phyloP scores from a whole-genome alignment of 1,139 yeast genomes.

The Pneumocystis sp. region DNA sequence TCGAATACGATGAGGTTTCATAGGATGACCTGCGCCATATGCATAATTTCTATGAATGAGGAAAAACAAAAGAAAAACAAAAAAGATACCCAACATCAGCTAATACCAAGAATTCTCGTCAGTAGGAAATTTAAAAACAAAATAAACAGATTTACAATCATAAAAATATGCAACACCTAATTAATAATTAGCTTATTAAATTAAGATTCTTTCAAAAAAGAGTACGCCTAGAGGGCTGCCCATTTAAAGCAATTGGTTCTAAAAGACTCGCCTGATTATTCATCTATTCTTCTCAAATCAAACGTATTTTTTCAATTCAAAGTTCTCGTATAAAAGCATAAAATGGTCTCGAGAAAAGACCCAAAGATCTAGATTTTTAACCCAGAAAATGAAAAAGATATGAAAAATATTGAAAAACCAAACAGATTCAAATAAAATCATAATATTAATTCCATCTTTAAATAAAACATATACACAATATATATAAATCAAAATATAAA shows the following conservation, averaged over 20 bases:
- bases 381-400: background rate
- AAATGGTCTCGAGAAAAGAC: background rate
- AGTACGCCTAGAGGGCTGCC: background rate
- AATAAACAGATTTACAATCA: conserved; percentile 13
- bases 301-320: background rate
- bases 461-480: background rate
- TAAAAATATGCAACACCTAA: conserved; percentile 16
- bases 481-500: background rate
- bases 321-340: background rate
- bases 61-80: conserved; percentile 28
- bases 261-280: background rate
- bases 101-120: background rate
- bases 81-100: background rate
- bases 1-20: conserved; percentile 97
- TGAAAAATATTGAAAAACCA: background rate
- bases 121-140: background rate
- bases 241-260: conserved; percentile 9
- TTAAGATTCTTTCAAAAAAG: background rate
- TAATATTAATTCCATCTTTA: background rate
- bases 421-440: background rate
- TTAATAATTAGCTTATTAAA: background rate
- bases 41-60: conserved; percentile 53
- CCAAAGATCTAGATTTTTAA: background rate
- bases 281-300: background rate
- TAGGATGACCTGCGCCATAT: conserved; percentile 96